phyloP scores from a whole-genome alignment of 169 alveolate species.

The Plasmodium malariae region DNA sequence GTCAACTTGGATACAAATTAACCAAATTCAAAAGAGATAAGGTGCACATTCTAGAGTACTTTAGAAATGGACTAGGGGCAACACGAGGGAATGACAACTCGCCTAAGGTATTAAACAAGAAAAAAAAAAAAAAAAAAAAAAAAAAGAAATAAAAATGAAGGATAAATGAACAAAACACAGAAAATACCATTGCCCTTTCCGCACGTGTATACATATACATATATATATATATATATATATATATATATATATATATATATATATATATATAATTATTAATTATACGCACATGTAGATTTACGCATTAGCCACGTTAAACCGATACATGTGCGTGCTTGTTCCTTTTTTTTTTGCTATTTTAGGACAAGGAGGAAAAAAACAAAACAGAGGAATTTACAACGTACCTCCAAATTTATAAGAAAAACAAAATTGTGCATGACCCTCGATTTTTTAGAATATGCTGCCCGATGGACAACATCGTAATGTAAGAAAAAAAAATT shows the following conservation, averaged over 20 bases:
- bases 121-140: background rate
- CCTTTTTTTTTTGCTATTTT: too few species aligned
- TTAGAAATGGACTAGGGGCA: background rate
- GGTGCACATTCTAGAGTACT: constrained; percentile 11
- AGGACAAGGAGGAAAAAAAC: too few species aligned
- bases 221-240: background rate
- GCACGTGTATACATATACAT: too few species aligned
- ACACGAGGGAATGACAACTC: background rate
- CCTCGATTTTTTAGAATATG: background rate
- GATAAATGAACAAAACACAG: too few species aligned
- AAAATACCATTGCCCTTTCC: too few species aligned
- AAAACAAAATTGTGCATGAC: constrained; percentile 1
- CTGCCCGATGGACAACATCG: background rate
- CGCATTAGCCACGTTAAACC: too few species aligned
- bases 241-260: background rate
- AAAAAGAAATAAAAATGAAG: background rate
- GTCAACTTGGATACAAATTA: too few species aligned
- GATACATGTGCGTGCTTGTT: too few species aligned
- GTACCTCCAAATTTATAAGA: constrained; percentile 15
- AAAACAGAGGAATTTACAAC: constrained; percentile 2
- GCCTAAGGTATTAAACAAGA: background rate
- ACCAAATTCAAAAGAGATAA: constrained; percentile 1
- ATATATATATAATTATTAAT: background rate
- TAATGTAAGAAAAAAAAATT: constrained; percentile 22
- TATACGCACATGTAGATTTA: too few species aligned